Base-by-base conservation (phyloP, 306 rosid genomes). In the Malus sylvestris region DNA sequence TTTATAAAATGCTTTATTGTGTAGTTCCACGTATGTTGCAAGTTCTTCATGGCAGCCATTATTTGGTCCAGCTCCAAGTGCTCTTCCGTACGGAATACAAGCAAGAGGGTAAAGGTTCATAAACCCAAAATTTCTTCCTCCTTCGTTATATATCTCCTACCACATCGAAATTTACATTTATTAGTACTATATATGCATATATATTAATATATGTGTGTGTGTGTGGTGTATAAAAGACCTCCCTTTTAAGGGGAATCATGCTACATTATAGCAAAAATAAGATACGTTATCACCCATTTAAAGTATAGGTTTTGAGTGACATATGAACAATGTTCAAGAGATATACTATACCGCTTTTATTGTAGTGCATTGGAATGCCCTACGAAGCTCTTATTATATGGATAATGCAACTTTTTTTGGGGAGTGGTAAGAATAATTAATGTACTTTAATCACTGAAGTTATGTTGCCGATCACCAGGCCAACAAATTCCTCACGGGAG, bases 51-150 rank as follows among this genome's bases (percentile, higher is more conserved):
- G n/a, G 72, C 76, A 60, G 6, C 18, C 57, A 46, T 62, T 33
- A 9, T 16, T 3, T 8, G 67, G 52, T 25, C 14, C 67, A 10
- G 8, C 68, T 67, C 20, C 57, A 30, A 58, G n/a, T 46, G 55
- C 42, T 46, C 70, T 74, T 19, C 32, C 8, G 9, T 0, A n/a
- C 0, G 82, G 80, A 14, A 64, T 38, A 22, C 82, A 66, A 12
- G 67, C 80, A 3, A 83, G 11, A 22, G 81, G 55, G 64, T 59
- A 32, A 15, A 59, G 3, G 40, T 40, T 79, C 27, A 58, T 19
- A 16, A 75, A 60, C 9, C 46, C 82, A 75, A 84, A 77, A 70
- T 81, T 84, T 65, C 87, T 78, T 25, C 83, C 85, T 38, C 87
- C 85, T 13, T 30, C n/a, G n/a, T 66, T 40, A 60, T 74, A 51